These are phyloP conservation scores for Lactarius pseudohatsudake DNA, from an alignment of 768 basidiomycete species.

Conservation along the genomic window DNA sequence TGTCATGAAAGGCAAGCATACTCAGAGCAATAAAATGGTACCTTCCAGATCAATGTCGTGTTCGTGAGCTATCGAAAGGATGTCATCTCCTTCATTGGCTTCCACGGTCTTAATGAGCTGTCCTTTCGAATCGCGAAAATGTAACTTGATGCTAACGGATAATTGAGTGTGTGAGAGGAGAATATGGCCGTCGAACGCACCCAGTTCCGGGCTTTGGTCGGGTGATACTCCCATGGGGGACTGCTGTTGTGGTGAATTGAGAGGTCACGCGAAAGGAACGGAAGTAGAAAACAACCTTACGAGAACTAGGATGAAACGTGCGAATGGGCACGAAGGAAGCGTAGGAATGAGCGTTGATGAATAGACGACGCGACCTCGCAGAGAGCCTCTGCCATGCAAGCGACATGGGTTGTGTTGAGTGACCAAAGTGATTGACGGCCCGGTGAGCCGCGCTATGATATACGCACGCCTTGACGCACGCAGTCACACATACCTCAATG, in stretches of 20 bases:
- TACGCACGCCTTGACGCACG: no score
- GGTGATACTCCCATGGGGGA: slow-evolving; percentile 51
- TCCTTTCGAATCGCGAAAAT: slow-evolving; percentile 89
- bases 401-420: neutral
- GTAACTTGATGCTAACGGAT: slow-evolving; percentile 70
- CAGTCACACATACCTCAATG: slow-evolving; percentile 7
- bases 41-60: slow-evolving; percentile 96
- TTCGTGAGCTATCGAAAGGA: slow-evolving; percentile 89
- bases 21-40: slow-evolving; percentile 34
- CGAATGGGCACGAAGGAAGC: neutral
- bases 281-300: slow-evolving; percentile 1
- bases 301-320: slow-evolving; percentile 6
- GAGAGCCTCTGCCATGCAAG: slow-evolving; percentile 15
- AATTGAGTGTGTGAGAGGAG: neutral
- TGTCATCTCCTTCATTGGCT: slow-evolving; percentile 91
- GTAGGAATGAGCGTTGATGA: neutral
- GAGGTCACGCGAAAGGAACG: neutral
- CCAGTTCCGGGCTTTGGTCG: slow-evolving; percentile 70
- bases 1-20: slow-evolving; percentile 3
- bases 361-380: slow-evolving; percentile 7
- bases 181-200: slow-evolving; percentile 37
- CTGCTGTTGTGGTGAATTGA: slow-evolving; percentile 25
- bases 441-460: slow-evolving; percentile 3
- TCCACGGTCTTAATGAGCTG: slow-evolving; percentile 82
- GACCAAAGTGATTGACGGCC: slow-evolving; percentile 4